Evolutionary conservation across 108 stramenopile species (phyloP).

Genomic region (Skeletonema tropicum): DNA sequence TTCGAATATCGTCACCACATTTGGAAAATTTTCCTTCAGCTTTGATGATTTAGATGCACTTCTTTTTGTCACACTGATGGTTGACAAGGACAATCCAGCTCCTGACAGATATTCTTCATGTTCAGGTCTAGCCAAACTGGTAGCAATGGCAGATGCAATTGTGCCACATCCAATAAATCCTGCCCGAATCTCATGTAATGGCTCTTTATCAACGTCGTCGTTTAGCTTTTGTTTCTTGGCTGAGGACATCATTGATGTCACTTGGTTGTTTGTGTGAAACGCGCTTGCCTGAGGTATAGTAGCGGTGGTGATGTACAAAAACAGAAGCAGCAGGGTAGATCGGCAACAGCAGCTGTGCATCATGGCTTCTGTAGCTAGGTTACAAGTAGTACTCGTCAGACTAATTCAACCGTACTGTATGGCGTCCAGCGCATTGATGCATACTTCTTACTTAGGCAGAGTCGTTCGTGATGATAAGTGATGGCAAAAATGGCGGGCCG

Average conservation of each 20-base stretch:
- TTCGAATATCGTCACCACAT: slow-evolving; percentile 59
- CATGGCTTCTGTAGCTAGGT: neutral
- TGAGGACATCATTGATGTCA: neutral
- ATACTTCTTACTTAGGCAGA: too few species aligned
- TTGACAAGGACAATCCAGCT: slow-evolving; percentile 19
- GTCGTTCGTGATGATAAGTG: too few species aligned
- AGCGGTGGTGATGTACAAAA: neutral
- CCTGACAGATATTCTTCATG: slow-evolving; percentile 18
- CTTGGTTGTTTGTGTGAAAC: neutral
- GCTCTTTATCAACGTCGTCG: neutral
- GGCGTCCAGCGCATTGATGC: too few species aligned
- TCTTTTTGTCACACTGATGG: slow-evolving; percentile 63
- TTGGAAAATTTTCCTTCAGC: slow-evolving; percentile 46
- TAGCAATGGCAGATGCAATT: slow-evolving; percentile 78
- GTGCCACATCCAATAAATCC: slow-evolving; percentile 89
- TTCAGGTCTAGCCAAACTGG: slow-evolving; percentile 44
- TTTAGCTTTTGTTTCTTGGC: neutral
- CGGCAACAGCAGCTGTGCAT: neutral
- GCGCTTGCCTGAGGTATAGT: neutral
- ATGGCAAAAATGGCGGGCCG: too few species aligned
- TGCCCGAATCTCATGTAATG: slow-evolving; percentile 25
- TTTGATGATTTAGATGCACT: slow-evolving; percentile 59
- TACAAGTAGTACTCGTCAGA: too few species aligned
- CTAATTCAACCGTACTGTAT: too few species aligned
- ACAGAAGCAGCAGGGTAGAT: neutral